Evolutionary conservation across 2,329 filamentous ascomycete species (phyloP), one percentile per base, ranked within the genome.

Genomic region (Exophiala aquamarina): DNA sequence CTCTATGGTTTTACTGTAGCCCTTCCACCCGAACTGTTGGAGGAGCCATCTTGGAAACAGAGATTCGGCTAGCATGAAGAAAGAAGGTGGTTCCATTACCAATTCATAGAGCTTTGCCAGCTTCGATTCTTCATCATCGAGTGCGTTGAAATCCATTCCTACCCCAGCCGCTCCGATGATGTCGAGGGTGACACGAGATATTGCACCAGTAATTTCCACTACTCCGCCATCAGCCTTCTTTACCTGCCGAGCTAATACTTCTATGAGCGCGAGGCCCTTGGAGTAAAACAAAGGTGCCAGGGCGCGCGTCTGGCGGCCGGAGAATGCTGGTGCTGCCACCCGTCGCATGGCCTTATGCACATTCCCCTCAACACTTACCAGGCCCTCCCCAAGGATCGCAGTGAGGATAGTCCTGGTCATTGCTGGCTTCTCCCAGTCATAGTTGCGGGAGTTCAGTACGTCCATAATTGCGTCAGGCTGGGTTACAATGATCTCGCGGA

Each of bases 151-250:
- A 52, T 81, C 78, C 20, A 75, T 70, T 5, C 77, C 77, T 69
- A 81, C 75, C 11, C 77, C 78, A 1, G 77, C 76, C 1, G 77
- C 63, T 1, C 79, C 78, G 41, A 82, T 82, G 36, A 82, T 78
- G 51, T 82, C 78, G 8, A 82, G 71, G 0, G 78, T 80, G 2
- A 77, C 72, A 3, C 78, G 73, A 28, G 40, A 43, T 17, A 34
- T 34, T 18, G 14, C 14, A 9, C 13, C 9, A 14, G 31, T 33
- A 3, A 43, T 18, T 32, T 43, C 40, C 5, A 34, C 6, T 14
- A 10, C 8, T 6, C 23, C 21, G 18, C 31, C 40, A 33, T 15
- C 14, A 11, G 13, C 3, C 9, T n/a, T 4, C 7, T 18, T 20
- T 18, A 9, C 18, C 43, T 67, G 61, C 19, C 60, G 60, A 35